Percentiles rank a stretch among this genome's conserved stretches.
Evolutionary conservation across 441 rosid genomes (phyloP).

Genomic region (Mallotus repandus): DNA sequence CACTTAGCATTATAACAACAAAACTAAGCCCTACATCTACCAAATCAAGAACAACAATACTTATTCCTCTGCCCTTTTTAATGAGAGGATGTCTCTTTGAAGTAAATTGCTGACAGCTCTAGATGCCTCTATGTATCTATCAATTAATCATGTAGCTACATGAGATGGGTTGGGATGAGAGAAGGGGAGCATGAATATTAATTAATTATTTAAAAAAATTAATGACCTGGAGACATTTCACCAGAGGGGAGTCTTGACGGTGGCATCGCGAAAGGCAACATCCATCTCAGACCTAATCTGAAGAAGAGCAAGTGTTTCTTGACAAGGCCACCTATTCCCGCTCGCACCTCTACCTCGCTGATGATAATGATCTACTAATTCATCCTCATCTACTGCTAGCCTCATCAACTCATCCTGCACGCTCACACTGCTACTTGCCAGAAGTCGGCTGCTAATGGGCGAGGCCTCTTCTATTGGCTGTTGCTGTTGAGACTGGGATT

Average conservation of each 20-base stretch:
- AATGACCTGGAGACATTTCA: conserved; percentile 74
- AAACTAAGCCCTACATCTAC: no score
- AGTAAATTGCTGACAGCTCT: no score
- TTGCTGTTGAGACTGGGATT: conserved; percentile 36
- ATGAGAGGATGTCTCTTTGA: no score
- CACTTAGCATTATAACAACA: no score
- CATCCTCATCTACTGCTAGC: conserved; percentile 36
- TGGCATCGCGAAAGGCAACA: conserved; percentile 67
- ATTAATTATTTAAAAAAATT: neutral
- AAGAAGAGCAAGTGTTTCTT: conserved; percentile 76
- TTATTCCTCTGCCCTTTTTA: no score
- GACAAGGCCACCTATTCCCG: conserved; percentile 82
- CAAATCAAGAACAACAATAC: no score
- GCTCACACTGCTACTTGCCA: conserved; percentile 35
- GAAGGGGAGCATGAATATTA: no score
- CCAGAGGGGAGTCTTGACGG: conserved; percentile 85
- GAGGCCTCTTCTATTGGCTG: conserved; percentile 72
- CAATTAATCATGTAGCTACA: neutral
- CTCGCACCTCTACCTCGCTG: conserved; percentile 24
- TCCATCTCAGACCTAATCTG: conserved; percentile 88
- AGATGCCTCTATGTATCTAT: no score
- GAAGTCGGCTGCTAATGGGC: conserved; percentile 83
- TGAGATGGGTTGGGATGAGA: neutral
- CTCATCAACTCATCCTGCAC: conserved; percentile 60
- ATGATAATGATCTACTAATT: conserved; percentile 30